Base-by-base conservation (phyloP, 225 moss, liverwort and hornwort genomes). In the Pleurozium schreberi region DNA sequence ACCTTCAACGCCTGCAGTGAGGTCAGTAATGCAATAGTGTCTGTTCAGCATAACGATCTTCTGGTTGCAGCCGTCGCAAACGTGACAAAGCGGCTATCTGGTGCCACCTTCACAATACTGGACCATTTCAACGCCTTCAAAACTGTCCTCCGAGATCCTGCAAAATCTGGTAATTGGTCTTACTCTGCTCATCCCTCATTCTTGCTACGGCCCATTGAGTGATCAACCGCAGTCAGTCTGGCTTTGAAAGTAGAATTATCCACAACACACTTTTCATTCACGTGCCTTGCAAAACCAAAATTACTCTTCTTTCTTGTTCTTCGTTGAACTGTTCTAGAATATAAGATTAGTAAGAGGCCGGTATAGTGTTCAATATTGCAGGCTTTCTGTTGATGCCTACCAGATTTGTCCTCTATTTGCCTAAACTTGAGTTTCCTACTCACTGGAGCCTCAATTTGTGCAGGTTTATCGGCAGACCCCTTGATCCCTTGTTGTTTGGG, bases 401-500 rank as follows among this genome's bases (percentile, higher is more conserved):
- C 15, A 82, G 52, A 80, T 58, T 58, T 49, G 33, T 71, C 34
- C 59, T 67, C 53, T 61, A 53, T 74, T 53, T 42, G 34, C 47
- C 63, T 69, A 10, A 31, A 38, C 82, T 68, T 73, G 80, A 43
- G 84, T 52, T 83, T 60, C 85, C 28, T 49, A 84, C 67, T 76
- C 8, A 87, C 63, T 81, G 62, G 63, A 55, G 81, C 70, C 68
- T 91, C 84, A 52, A 68, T 71, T 84, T 78, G 64, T 71, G 86
- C 89, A 95, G 94, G 91, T 61, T 71, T 93, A 53, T 91, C 90
- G 38, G 60, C 67, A 7, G 43, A 58, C n/a, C 89, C 86, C 5
- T 83, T 93, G 62, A 73, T 71, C 40, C 91, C 94, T 78, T 95
- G 93, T 86, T 95, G 94, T 82, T 73, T 94, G 80, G 93, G 92